Percentiles rank a stretch among this genome's conserved stretches.
phyloP scores from a whole-genome alignment of 1,139 yeast genomes.

The Yamadazyma oceani region DNA sequence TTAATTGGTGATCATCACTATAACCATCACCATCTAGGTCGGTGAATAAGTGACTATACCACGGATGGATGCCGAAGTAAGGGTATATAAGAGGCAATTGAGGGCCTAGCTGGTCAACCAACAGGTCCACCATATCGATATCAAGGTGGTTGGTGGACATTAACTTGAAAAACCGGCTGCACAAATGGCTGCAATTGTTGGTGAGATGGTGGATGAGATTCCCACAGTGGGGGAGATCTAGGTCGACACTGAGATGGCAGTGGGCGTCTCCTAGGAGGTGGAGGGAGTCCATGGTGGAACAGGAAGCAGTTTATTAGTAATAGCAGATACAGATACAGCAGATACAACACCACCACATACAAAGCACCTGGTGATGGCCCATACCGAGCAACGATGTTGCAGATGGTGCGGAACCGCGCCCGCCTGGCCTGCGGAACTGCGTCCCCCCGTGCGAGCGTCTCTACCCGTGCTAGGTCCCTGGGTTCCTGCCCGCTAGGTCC shows the following conservation, averaged over 20 bases:
- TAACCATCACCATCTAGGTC: slow-evolving; percentile 4
- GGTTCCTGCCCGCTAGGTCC: too few species aligned
- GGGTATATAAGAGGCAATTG: slow-evolving; percentile 42
- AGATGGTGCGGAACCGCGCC: too few species aligned
- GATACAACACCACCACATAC: too few species aligned
- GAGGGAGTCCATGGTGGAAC: neutral
- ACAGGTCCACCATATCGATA: slow-evolving; percentile 30
- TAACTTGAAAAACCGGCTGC: slow-evolving; percentile 24
- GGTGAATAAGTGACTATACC: slow-evolving; percentile 73
- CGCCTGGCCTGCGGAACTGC: neutral
- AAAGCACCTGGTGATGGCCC: too few species aligned
- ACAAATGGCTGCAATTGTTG: neutral
- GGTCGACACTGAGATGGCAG: slow-evolving; percentile 15
- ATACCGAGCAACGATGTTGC: too few species aligned
- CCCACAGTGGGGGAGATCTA: slow-evolving; percentile 1
- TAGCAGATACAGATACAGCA: too few species aligned
- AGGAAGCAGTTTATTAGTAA: too few species aligned
- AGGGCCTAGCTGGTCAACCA: slow-evolving; percentile 24
- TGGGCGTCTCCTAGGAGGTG: slow-evolving; percentile 12
- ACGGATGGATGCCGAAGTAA: slow-evolving; percentile 86
- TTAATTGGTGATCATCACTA: slow-evolving; percentile 23
- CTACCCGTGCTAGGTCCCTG: too few species aligned
- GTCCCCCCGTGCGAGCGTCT: too few species aligned
- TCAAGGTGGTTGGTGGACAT: slow-evolving; percentile 66
- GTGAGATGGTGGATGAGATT: slow-evolving; percentile 1